These are phyloP conservation scores for Vanderwaltozyma polyspora DNA, from an alignment of 805 yeast genomes.

Conservation along the genomic window DNA sequence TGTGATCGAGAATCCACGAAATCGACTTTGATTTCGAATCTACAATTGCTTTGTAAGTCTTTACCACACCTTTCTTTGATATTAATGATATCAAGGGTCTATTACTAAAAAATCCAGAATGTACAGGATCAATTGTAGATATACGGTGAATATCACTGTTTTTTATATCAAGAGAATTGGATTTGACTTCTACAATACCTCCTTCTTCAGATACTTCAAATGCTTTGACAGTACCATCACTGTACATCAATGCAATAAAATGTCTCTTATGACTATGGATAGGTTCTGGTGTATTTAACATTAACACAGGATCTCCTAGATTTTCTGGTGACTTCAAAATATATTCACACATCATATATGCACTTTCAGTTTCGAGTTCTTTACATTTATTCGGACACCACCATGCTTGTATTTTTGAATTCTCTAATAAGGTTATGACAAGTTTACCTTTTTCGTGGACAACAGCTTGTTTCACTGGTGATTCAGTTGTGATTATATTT, in stretches of 20 bases:
- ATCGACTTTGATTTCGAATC: constrained; percentile 20
- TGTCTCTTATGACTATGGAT: constrained; percentile 27
- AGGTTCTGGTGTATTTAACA: constrained; percentile 29
- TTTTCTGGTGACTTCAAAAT: constrained; percentile 1
- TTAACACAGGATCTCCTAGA: constrained; percentile 16
- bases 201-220: constrained; percentile 22
- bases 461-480: constrained; percentile 38
- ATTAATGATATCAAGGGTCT: constrained; percentile 46
- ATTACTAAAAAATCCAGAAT: constrained; percentile 26
- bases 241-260: constrained; percentile 42
- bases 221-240: constrained; percentile 19
- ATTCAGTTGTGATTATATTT: constrained; percentile 34
- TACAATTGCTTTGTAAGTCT: constrained; percentile 36
- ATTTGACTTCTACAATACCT: constrained; percentile 28
- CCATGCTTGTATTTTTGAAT: constrained; percentile 43
- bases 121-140: constrained; percentile 58
- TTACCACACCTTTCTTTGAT: constrained; percentile 38
- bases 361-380: constrained; percentile 5
- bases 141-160: constrained; percentile 32
- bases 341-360: constrained; percentile 10
- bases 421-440: constrained; percentile 36
- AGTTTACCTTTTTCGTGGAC: constrained; percentile 37
- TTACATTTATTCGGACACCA: constrained; percentile 31
- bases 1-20: constrained; percentile 42
- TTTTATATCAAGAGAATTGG: constrained; percentile 10